Conservation (phyloP, 768 basidiomycete species). For the Leucocoprinus leucothites region DNA sequence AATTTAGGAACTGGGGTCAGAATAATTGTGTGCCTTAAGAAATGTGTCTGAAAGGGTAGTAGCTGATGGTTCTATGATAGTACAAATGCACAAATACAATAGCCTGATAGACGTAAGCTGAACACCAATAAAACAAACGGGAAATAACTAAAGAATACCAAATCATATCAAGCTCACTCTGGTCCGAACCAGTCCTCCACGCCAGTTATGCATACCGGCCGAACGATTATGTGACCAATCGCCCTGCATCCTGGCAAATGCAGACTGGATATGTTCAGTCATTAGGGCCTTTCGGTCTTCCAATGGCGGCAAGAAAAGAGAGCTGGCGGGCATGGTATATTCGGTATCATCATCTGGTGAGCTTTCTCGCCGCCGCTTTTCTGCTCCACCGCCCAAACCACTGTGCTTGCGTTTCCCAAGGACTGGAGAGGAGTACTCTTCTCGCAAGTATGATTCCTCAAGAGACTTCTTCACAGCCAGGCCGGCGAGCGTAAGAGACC, state of each 20-base stretch:
- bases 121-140: conserved; percentile 12
- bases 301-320: conserved; percentile 78
- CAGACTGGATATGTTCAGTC: conserved; percentile 88
- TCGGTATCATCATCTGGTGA: conserved; percentile 62
- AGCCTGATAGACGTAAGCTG: neutral
- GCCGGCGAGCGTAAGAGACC: conserved; percentile 86
- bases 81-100: neutral
- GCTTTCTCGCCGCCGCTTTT: conserved; percentile 53
- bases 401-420: conserved; percentile 69
- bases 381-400: conserved; percentile 42
- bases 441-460: conserved; percentile 67
- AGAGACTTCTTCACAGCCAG: conserved; percentile 78
- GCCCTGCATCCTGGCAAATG: conserved; percentile 86
- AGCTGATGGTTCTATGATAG: no score
- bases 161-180: conserved; percentile 72
- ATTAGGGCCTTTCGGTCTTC: conserved; percentile 76
- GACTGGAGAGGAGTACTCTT: conserved; percentile 61
- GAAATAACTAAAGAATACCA: conserved; percentile 13
- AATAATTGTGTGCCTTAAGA: no score
- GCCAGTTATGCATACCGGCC: conserved; percentile 88
- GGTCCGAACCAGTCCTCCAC: conserved; percentile 79
- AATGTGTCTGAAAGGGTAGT: no score
- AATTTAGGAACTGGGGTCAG: no score
- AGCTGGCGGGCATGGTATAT: conserved; percentile 62
- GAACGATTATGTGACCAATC: conserved; percentile 80